These are phyloP conservation scores for Phaeodactylum tricornutum DNA, from an alignment of 108 stramenopile species.

Conservation along the genomic window DNA sequence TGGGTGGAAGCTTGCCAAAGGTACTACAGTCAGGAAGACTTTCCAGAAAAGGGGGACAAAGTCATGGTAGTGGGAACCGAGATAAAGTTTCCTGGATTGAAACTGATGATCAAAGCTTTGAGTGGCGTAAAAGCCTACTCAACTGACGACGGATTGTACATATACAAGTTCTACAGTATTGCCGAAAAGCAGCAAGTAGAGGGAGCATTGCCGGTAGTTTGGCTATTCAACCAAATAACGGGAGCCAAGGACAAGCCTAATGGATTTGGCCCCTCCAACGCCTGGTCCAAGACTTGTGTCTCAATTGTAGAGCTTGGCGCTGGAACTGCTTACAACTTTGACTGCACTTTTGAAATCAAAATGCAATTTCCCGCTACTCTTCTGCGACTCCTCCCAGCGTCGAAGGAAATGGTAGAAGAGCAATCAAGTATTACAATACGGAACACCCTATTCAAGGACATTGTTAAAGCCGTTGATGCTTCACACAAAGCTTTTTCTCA, in stretches of 20 bases:
- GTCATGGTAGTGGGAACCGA: constrained; percentile 16
- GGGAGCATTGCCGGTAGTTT: constrained; percentile 25
- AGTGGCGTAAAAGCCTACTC: constrained; percentile 22
- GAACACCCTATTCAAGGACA: constrained; percentile 25
- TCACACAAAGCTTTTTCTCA: constrained; percentile 20
- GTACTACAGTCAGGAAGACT: background rate
- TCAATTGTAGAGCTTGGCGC: background rate
- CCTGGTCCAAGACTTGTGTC: background rate
- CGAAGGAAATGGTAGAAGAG: constrained; percentile 40
- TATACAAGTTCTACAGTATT: constrained; percentile 24
- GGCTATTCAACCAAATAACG: constrained; percentile 38
- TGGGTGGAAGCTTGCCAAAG: constrained; percentile 1
- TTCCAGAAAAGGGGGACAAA: constrained; percentile 9
- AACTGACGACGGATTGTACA: constrained; percentile 2
- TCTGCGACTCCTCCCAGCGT: constrained; percentile 26
- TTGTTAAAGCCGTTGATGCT: constrained; percentile 14
- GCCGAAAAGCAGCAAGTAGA: constrained; percentile 12
- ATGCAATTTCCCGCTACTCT: constrained; percentile 31
- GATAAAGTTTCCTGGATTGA: constrained; percentile 37
- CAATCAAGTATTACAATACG: constrained; percentile 14
- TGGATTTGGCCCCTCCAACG: background rate
- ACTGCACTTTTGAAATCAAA: constrained; percentile 8
- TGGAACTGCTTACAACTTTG: background rate
- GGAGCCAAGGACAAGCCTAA: constrained; percentile 12
- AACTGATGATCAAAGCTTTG: constrained; percentile 10